Evolutionary conservation across 208 protist genomes (phyloP), one percentile per base, ranked within the genome.

Genomic region (Acanthamoeba castellanii): DNA sequence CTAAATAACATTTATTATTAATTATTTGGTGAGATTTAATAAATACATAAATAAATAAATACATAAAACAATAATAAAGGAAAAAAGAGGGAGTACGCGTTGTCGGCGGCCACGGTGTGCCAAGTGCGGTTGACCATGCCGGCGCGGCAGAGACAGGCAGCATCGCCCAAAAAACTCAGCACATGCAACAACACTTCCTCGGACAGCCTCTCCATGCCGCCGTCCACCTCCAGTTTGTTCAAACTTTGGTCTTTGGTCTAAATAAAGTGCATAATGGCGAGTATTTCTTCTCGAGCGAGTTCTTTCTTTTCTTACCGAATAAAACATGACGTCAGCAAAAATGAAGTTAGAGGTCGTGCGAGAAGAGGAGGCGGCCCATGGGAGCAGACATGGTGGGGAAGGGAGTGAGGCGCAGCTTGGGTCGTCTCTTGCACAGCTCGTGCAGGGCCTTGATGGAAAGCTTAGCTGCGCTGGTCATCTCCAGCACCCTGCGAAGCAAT

Each of bases 261-360:
- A n/a, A n/a, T n/a, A n/a, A n/a, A n/a, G n/a, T n/a, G n/a, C n/a
- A n/a, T n/a, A n/a, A n/a, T n/a, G n/a, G n/a, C n/a, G n/a, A n/a
- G n/a, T n/a, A n/a, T n/a, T n/a, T n/a, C n/a, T n/a, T n/a, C n/a
- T n/a, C n/a, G n/a, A n/a, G n/a, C n/a, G n/a, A n/a, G n/a, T n/a
- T n/a, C n/a, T n/a, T n/a, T n/a, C n/a, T n/a, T n/a, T n/a, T n/a
- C n/a, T n/a, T n/a, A n/a, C n/a, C n/a, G n/a, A n/a, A n/a, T n/a
- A n/a, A n/a, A n/a, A n/a, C n/a, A n/a, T n/a, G n/a, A n/a, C n/a
- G n/a, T n/a, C n/a, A n/a, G n/a, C n/a, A n/a, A n/a, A n/a, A n/a
- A n/a, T n/a, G n/a, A n/a, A n/a, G n/a, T n/a, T n/a, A 34, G 13
- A 87, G 45, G 78, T 87, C 78, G 50, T 87, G 78, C 27, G 78